Base-by-base conservation (phyloP, 257 asterid species). In the Phtheirospermum japonicum region DNA sequence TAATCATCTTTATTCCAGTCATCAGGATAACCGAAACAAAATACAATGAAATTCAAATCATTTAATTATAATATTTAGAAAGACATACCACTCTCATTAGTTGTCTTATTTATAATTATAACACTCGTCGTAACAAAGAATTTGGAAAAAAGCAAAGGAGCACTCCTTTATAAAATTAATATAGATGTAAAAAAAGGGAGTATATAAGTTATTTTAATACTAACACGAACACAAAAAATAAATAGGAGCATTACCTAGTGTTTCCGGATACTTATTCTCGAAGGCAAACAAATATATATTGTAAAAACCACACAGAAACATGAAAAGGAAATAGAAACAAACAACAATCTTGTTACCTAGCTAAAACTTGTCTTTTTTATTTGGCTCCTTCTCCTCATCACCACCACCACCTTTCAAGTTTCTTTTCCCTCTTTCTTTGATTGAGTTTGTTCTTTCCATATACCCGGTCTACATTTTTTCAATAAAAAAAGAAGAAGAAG, bases 381-480 rank as follows among this genome's bases (percentile, higher is more conserved):
- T 93, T 4, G 77, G 96, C 71, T 82, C 94, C 72, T 82, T 80
- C 51, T 73, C 85, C 4, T n/a, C n/a, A n/a, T 79, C 93, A 32
- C 75, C 93, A 37, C 59, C 94, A 42, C 80, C 86, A 37, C 23
- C 60, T 23, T 92, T 96, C 81, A 85, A 75, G 66, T 73, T 80
- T 84, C 99, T 82, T 81, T 92, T 90, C 33, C 87, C 92, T 63
- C 87, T 71, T 60, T 76, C 84, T 63, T 68, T 84, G 87, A 87
- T 82, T 9, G 94, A 84, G 61, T 82, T 80, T 9, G 82, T 80
- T 75, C 95, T 84, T 73, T 87, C 90, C 90, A 82, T 87, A 72
- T 75, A 75, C 82, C 98, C 83, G 20, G 95, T 89, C 79, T 85
- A 93, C 99, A 92, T 92, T 81, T 73, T 52, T 79, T 64, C 55